These are phyloP conservation scores for Fusarium tuaranense DNA, from an alignment of 2,329 filamentous ascomycete genomes.

Conservation along the genomic window DNA sequence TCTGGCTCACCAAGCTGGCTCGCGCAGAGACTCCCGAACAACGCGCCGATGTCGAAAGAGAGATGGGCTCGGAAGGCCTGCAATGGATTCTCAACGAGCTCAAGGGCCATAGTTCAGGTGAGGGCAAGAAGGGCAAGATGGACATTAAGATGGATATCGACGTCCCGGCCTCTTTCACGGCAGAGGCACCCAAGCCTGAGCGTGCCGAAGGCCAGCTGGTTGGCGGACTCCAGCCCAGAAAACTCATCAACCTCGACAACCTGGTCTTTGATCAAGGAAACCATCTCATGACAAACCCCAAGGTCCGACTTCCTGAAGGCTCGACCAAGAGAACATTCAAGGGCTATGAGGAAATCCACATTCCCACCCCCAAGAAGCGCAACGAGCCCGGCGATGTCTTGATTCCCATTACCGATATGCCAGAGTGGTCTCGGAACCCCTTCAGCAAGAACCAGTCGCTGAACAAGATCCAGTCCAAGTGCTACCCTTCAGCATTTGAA, in stretches of 20 bases:
- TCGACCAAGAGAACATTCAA: slow-evolving; percentile 97
- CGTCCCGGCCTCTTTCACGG: slow-evolving; percentile 70
- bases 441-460: slow-evolving; percentile 89
- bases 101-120: slow-evolving; percentile 74
- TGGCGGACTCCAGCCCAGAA: slow-evolving; percentile 86
- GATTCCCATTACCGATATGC: slow-evolving; percentile 87
- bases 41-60: slow-evolving; percentile 82
- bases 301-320: slow-evolving; percentile 91
- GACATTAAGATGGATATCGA: slow-evolving; percentile 98
- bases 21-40: slow-evolving; percentile 84
- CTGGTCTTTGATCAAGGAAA: slow-evolving; percentile 98
- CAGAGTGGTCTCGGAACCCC: slow-evolving; percentile 89
- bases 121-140: slow-evolving; percentile 73
- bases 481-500: slow-evolving; percentile 89
- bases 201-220: slow-evolving; percentile 76
- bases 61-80: slow-evolving; percentile 91
- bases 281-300: slow-evolving; percentile 99
- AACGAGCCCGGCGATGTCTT: slow-evolving; percentile 83
- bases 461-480: slow-evolving; percentile 96
- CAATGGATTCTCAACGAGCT: slow-evolving; percentile 90
- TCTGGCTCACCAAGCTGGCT: slow-evolving; percentile 93
- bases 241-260: slow-evolving; percentile 93
- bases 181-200: slow-evolving; percentile 62
- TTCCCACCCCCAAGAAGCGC: slow-evolving; percentile 90
- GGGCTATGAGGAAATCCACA: slow-evolving; percentile 98